Evolutionary conservation across 495 filamentous ascomycete genomes (phyloP).

Genomic region (Podospora comata): DNA sequence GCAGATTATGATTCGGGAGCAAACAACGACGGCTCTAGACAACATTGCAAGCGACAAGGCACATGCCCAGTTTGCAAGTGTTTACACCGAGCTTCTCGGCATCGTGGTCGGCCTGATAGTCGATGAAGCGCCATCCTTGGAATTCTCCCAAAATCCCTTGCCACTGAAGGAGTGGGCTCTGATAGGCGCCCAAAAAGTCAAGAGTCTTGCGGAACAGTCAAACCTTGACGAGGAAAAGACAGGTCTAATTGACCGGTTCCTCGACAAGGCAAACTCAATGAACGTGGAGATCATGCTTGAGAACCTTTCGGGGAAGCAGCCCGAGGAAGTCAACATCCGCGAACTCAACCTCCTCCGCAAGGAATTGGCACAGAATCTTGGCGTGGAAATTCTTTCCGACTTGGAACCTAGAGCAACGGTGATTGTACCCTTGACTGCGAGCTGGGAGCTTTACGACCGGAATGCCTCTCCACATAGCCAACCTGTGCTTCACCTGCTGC

Average conservation of each 20-base stretch:
- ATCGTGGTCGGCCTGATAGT: constrained; percentile 25
- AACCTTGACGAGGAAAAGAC: background rate
- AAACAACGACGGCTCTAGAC: too few species aligned
- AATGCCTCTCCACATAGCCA: too few species aligned
- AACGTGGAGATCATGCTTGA: background rate
- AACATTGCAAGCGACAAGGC: constrained; percentile 1
- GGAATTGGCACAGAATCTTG: background rate
- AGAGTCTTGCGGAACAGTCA: background rate
- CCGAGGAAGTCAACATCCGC: background rate
- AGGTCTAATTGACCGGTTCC: background rate
- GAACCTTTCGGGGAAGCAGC: background rate
- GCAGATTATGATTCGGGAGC: background rate
- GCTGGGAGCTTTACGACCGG: background rate
- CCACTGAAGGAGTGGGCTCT: background rate
- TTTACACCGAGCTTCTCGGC: constrained; percentile 21
- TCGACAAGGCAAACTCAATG: background rate
- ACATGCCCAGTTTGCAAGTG: constrained; percentile 21
- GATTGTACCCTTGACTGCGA: background rate
- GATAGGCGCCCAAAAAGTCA: background rate
- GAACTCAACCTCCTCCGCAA: background rate
- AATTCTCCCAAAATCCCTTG: background rate
- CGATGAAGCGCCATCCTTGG: background rate
- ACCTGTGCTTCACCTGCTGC: too few species aligned
- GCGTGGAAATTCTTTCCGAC: background rate
- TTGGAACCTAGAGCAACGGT: background rate